phyloP scores from a whole-genome alignment of 495 filamentous ascomycete genomes.

The Penicillium arizonense region DNA sequence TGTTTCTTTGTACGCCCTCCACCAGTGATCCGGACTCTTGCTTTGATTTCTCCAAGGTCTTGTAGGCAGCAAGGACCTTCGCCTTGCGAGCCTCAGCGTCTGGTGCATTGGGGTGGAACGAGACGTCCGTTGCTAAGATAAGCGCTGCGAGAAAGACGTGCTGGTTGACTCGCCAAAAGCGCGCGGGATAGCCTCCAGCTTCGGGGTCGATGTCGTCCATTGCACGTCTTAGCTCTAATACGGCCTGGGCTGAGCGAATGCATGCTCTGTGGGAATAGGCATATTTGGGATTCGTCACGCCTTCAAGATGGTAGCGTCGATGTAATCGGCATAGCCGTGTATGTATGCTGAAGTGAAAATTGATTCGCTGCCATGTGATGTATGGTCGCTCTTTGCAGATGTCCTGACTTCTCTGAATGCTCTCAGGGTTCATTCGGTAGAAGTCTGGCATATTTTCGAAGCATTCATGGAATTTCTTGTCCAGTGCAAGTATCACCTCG shows the following conservation, averaged over 20 bases:
- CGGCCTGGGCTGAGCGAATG: slow-evolving; percentile 25
- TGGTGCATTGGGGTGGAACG: slow-evolving; percentile 22
- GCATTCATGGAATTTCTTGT: slow-evolving; percentile 15
- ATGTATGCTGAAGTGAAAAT: slow-evolving; percentile 22
- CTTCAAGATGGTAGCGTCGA: slow-evolving; percentile 28
- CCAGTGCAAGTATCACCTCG: slow-evolving; percentile 20
- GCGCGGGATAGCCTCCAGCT: slow-evolving; percentile 11
- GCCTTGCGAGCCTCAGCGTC: slow-evolving; percentile 20
- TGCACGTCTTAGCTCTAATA: slow-evolving; percentile 23
- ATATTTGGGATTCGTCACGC: slow-evolving; percentile 23
- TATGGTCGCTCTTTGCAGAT: slow-evolving; percentile 24
- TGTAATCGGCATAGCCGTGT: slow-evolving; percentile 30
- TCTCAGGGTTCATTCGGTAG: slow-evolving; percentile 19
- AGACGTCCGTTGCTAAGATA: slow-evolving; percentile 28
- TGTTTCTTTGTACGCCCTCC: slow-evolving; percentile 25
- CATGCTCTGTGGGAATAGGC: slow-evolving; percentile 26
- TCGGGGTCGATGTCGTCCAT: slow-evolving; percentile 22
- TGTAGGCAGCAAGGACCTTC: slow-evolving; percentile 23
- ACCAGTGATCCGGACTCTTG: slow-evolving; percentile 20
- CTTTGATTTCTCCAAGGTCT: slow-evolving; percentile 21
- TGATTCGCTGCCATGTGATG: slow-evolving; percentile 22
- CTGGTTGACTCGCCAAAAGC: slow-evolving; percentile 26
- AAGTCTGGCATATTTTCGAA: slow-evolving; percentile 20
- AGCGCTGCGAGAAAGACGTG: slow-evolving; percentile 31
- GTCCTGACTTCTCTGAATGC: slow-evolving; percentile 17